Evolutionary conservation across 2,329 filamentous ascomycete genomes (phyloP).

Genomic region (Byssothecium circinans): DNA sequence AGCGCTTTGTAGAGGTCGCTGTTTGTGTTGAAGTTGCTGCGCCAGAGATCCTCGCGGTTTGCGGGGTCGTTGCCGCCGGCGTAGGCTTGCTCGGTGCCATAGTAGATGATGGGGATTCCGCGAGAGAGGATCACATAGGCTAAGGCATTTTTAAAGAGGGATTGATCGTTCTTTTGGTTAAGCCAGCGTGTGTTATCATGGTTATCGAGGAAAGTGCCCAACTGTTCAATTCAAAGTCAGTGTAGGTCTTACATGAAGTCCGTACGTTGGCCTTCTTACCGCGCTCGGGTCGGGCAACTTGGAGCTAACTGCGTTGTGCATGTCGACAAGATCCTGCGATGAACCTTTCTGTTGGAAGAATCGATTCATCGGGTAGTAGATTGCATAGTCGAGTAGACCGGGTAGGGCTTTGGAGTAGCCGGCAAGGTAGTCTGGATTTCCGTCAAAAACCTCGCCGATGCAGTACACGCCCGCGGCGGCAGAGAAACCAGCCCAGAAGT

Average conservation of each 20-base stretch:
- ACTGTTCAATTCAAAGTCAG: neutral
- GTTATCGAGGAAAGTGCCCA: slow-evolving; percentile 44
- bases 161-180: slow-evolving; percentile 39
- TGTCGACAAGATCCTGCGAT: slow-evolving; percentile 31
- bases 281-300: slow-evolving; percentile 39
- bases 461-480: slow-evolving; percentile 59
- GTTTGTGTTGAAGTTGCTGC: slow-evolving; percentile 38
- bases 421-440: slow-evolving; percentile 54
- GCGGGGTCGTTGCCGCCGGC: slow-evolving; percentile 41
- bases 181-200: slow-evolving; percentile 46
- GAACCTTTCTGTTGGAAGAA: slow-evolving; percentile 39
- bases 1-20: slow-evolving; percentile 34
- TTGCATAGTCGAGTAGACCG: slow-evolving; percentile 64
- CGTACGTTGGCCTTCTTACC: slow-evolving; percentile 9
- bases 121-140: slow-evolving; percentile 42
- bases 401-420: slow-evolving; percentile 58
- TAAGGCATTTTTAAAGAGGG: slow-evolving; percentile 43
- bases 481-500: slow-evolving; percentile 59
- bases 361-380: slow-evolving; percentile 47
- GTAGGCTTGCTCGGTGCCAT: slow-evolving; percentile 45
- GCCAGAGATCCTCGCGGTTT: slow-evolving; percentile 47
- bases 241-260: too few relatives aligned
- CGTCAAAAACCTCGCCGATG: slow-evolving; percentile 63
- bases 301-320: slow-evolving; percentile 34
- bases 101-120: slow-evolving; percentile 47